Percentiles rank a stretch among this genome's conserved stretches.
phyloP scores from a whole-genome alignment of 352 stramenopile species.

The Peronospora belbahrii region DNA sequence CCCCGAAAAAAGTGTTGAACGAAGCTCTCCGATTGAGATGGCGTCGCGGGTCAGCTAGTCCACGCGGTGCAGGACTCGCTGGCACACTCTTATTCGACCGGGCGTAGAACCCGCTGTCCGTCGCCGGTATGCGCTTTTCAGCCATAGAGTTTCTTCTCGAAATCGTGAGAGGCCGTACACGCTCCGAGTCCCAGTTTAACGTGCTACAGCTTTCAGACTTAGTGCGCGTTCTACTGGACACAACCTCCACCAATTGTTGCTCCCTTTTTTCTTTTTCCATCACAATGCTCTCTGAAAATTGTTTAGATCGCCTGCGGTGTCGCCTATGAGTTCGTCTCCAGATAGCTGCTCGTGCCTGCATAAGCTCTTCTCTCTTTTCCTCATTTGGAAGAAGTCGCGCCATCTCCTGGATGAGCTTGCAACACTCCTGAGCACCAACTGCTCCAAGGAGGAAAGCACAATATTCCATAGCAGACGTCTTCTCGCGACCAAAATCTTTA shows the following conservation, averaged over 20 bases:
- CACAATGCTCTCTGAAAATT: conserved; percentile 69
- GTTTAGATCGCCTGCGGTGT: conserved; percentile 64
- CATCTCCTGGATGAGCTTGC: conserved; percentile 69
- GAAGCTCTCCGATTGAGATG: conserved; percentile 61
- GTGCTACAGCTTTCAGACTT: conserved; percentile 41
- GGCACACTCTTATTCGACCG: conserved; percentile 15
- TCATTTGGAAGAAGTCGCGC: conserved; percentile 59
- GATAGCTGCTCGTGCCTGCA: conserved; percentile 56
- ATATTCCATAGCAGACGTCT: conserved; percentile 65
- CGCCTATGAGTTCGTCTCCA: conserved; percentile 50
- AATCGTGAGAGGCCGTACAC: conserved; percentile 8
- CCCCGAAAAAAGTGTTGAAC: conserved; percentile 50
- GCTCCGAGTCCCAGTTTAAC: conserved; percentile 20
- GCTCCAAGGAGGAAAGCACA: conserved; percentile 66
- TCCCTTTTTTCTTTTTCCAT: conserved; percentile 53
- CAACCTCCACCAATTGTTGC: conserved; percentile 23
- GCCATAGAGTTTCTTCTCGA: conserved; percentile 30
- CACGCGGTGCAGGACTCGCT: conserved; percentile 18
- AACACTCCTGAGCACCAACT: conserved; percentile 59
- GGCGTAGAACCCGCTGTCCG: conserved; percentile 13
- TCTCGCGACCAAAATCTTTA: conserved; percentile 63
- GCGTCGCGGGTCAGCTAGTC: conserved; percentile 41
- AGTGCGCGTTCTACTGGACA: conserved; percentile 28
- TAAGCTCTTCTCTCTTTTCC: conserved; percentile 46
- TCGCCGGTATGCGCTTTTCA: conserved; percentile 19